Evolutionary conservation across 306 rosid genomes (phyloP), one percentile per base, ranked within the genome.

Genomic region (Prunus campanulata): DNA sequence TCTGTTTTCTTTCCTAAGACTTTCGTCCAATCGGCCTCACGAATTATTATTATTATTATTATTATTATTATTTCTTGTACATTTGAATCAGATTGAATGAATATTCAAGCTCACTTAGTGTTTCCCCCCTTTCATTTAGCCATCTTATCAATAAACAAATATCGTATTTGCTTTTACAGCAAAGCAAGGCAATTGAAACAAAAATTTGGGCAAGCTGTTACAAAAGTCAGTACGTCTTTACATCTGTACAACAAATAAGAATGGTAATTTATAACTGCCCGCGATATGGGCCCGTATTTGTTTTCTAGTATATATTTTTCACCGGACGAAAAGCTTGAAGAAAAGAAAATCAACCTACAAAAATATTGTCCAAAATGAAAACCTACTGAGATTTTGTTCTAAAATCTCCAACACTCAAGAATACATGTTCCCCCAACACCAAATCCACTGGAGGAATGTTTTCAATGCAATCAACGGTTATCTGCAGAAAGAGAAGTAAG

Each of bases 351-450:
- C 42, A 48, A n/a, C 20, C 68, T 70, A 63, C 10, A 14, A 71
- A 39, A 79, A 27, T 71, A 59, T 70, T 35, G 14, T 7, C 20
- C 67, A 10, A 29, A 29, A 30, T 29, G 44, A 27, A 3, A 27
- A 24, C 11, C 67, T 80, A 74, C 6, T 24, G 69, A 48, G 87
- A 27, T 66, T 75, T 78, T 47, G 81, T 55, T 66, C 42, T 74
- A 56, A 61, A 79, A 66, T 92, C 98, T 35, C 95, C 96, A 7
- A 87, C 90, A 1, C 89, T 84, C 75, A 92, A 80, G 81, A 84
- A 90, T 62, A 90, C 78, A 29, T 95, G 96, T 66, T 83, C 77
- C 27, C 90, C 89, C 76, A 88, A 83, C 57, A 83, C 81, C 74
- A 92, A 85, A 64, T 82, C 86, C 44, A 68, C 88, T 4, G 86